Percentiles rank a stretch among this genome's conserved stretches.
phyloP scores from a whole-genome alignment of 805 yeast species.

The Candida ponderosae region DNA sequence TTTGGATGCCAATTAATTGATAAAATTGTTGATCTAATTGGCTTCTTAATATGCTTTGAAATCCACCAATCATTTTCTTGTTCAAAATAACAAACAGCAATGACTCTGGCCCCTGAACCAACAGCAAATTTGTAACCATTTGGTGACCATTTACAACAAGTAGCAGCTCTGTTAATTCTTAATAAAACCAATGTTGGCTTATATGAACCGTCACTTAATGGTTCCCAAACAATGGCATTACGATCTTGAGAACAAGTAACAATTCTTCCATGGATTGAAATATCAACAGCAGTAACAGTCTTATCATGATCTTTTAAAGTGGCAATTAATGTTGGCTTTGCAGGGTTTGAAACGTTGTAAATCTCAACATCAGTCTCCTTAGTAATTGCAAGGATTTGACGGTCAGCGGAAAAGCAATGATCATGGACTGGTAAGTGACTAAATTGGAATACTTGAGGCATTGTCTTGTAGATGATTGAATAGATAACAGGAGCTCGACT shows the following conservation, averaged over 20 bases:
- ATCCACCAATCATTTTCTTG: conserved; percentile 99
- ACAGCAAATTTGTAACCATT: conserved; percentile 94
- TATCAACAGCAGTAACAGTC: conserved; percentile 89
- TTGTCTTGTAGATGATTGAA: background rate
- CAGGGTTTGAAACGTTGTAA: conserved; percentile 46
- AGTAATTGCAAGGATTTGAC: conserved; percentile 66
- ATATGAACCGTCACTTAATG: conserved; percentile 47
- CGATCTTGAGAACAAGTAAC: conserved; percentile 98
- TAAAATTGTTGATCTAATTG: conserved; percentile 81
- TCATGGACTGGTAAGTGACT: conserved; percentile 86
- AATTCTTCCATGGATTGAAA: conserved; percentile 79
- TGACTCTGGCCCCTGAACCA: conserved; percentile 89
- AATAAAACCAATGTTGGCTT: conserved; percentile 89
- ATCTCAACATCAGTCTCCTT: conserved; percentile 71
- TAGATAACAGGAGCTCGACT: conserved; percentile 25
- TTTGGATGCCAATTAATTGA: conserved; percentile 91
- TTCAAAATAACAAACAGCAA: conserved; percentile 95
- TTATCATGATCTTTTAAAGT: conserved; percentile 82
- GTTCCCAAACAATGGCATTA: conserved; percentile 95
- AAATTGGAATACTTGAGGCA: conserved; percentile 43
- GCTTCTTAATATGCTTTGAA: conserved; percentile 92
- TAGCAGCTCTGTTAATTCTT: conserved; percentile 93
- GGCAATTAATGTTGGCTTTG: conserved; percentile 55
- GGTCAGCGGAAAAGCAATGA: conserved; percentile 77
- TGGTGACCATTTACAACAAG: conserved; percentile 92